A percentile compares a stretch with the other conserved stretches of the same genome.
Conservation (phyloP, 1,284 basidiomycete species). For the Irpex sp. region DNA sequence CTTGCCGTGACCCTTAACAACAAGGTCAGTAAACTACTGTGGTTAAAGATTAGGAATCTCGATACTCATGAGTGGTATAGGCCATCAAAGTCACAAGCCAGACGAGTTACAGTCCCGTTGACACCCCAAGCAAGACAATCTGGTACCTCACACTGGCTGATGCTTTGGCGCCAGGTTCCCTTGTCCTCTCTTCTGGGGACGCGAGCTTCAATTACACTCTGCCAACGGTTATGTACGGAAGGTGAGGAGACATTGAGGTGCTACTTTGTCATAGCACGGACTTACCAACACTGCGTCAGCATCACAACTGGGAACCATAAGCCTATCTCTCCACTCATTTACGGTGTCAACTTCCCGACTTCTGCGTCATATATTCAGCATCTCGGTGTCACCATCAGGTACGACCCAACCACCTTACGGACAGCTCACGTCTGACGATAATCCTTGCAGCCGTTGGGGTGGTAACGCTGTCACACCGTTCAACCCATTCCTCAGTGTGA, state of each 20-base stretch:
- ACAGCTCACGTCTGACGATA: background rate
- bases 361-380: constrained; percentile 39
- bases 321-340: constrained; percentile 41
- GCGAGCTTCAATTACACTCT: constrained; percentile 37
- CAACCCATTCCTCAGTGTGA: constrained; percentile 46
- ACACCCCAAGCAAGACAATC: constrained; percentile 42
- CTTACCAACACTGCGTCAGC: background rate
- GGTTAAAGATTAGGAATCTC: background rate
- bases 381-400: constrained; percentile 42
- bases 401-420: background rate
- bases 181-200: constrained; percentile 37
- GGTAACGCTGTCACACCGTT: constrained; percentile 52
- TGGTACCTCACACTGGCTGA: constrained; percentile 41
- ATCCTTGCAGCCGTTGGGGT: constrained; percentile 37
- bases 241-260: background rate
- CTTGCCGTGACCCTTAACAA: constrained; percentile 37
- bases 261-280: too few relatives aligned
- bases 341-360: constrained; percentile 42
- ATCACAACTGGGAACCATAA: constrained; percentile 33
- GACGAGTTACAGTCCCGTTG: constrained; percentile 36
- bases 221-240: constrained; percentile 35
- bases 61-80: constrained; percentile 18
- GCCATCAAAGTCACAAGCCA: constrained; percentile 29
- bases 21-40: constrained; percentile 12
- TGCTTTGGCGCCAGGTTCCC: constrained; percentile 34